A percentile compares a stretch with the other conserved stretches of the same genome.
phyloP scores from a whole-genome alignment of 345 rosid genomes.

The Kandelia obovata region DNA sequence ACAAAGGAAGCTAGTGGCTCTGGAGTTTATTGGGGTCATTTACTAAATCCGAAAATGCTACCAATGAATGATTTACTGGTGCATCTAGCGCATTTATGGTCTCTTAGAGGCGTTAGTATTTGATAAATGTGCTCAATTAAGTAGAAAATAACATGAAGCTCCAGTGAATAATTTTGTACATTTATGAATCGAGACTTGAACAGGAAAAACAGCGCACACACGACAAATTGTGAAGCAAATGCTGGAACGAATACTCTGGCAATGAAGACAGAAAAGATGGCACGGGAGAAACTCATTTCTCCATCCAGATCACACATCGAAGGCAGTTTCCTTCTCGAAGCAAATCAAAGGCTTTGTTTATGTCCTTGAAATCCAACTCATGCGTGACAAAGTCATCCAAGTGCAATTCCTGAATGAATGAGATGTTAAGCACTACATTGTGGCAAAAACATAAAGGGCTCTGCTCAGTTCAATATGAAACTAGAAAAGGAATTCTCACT shows the following conservation, averaged over 20 bases:
- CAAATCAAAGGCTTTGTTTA: conserved; percentile 66
- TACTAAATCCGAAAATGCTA: conserved; percentile 29
- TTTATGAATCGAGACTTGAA: not conserved
- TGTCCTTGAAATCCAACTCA: conserved; percentile 62
- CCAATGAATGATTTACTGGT: conserved; percentile 43
- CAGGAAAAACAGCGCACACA: not conserved
- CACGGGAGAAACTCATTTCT: conserved; percentile 15
- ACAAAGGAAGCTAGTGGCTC: conserved; percentile 27
- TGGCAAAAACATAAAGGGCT: not conserved
- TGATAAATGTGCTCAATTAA: not conserved
- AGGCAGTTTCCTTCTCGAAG: conserved; percentile 56
- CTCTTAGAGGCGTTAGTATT: conserved; percentile 9
- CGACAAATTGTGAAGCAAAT: not conserved
- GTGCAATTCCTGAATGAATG: conserved; percentile 46
- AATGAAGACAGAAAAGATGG: not conserved
- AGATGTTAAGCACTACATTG: not conserved
- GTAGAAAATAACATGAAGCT: not conserved
- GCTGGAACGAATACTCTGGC: not conserved
- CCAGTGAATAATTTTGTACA: not conserved
- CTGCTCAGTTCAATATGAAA: too few species aligned
- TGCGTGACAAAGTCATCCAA: conserved; percentile 80
- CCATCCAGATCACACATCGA: conserved; percentile 78
- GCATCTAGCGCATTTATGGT: conserved; percentile 46
- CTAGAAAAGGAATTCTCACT: too few species aligned
- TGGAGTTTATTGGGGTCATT: conserved; percentile 50